Percentiles rank a stretch among this genome's conserved stretches.
Evolutionary conservation across 108 stramenopile genomes (phyloP).

Genomic region (Conticribra weissflogii): DNA sequence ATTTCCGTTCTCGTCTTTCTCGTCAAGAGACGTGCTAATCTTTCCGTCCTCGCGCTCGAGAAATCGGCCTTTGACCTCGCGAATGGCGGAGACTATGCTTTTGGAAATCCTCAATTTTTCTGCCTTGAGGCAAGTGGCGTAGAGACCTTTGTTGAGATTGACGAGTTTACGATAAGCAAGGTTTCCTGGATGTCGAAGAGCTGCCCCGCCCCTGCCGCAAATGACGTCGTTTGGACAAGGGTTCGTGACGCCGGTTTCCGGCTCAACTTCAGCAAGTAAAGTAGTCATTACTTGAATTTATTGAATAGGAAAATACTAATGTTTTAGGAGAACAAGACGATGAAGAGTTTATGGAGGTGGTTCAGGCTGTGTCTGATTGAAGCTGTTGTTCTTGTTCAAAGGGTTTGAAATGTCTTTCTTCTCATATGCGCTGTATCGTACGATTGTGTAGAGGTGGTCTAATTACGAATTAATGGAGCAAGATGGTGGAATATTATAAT

Average conservation of each 20-base stretch:
- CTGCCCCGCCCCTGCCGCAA: conserved; percentile 54
- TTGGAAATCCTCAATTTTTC: conserved; percentile 52
- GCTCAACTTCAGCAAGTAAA: background rate
- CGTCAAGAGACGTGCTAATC: conserved; percentile 27
- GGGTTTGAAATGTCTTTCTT: too few relatives aligned
- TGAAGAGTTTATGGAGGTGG: too few relatives aligned
- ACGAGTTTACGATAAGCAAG: conserved; percentile 55
- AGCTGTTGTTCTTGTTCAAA: too few relatives aligned
- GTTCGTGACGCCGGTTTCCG: conserved; percentile 24
- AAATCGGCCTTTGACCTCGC: conserved; percentile 51
- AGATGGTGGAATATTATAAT: too few relatives aligned
- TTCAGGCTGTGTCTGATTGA: too few relatives aligned
- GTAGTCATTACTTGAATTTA: background rate
- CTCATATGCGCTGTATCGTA: too few relatives aligned
- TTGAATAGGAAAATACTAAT: too few relatives aligned
- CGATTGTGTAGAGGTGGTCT: too few relatives aligned
- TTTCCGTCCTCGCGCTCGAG: conserved; percentile 54
- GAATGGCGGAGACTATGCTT: conserved; percentile 52
- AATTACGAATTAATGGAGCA: too few relatives aligned
- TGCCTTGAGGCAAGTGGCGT: conserved; percentile 53
- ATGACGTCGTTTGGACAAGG: conserved; percentile 46
- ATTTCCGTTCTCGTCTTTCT: conserved; percentile 31
- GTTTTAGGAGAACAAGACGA: too few relatives aligned
- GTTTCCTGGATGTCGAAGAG: conserved; percentile 55
- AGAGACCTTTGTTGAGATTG: conserved; percentile 46